These are phyloP conservation scores for Neospermospora avenae DNA, from an alignment of 2,329 filamentous ascomycete species.

Conservation along the genomic window DNA sequence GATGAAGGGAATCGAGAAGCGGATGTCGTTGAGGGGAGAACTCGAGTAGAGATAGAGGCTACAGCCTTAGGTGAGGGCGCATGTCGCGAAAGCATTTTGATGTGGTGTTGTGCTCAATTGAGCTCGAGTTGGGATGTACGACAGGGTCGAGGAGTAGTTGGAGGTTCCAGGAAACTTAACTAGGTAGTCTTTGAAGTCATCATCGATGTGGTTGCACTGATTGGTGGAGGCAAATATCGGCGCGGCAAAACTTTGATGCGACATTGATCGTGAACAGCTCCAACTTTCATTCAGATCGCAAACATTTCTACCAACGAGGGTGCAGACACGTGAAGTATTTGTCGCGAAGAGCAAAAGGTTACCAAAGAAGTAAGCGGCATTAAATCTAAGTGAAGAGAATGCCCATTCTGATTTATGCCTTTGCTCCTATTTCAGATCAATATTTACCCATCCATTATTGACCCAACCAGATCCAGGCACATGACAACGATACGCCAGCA, in stretches of 20 bases:
- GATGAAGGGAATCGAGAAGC: conserved; percentile 32
- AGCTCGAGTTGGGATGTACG: conserved; percentile 23
- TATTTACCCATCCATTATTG: conserved; percentile 13
- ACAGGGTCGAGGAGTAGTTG: conserved; percentile 27
- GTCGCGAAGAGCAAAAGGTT: no score
- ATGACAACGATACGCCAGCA: not conserved
- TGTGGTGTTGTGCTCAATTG: conserved; percentile 35
- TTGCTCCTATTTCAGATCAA: conserved; percentile 16
- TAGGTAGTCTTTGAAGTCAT: conserved; percentile 22
- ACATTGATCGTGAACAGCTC: not conserved
- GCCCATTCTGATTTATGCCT: conserved; percentile 18
- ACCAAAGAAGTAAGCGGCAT: conserved; percentile 24
- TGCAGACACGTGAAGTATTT: not conserved
- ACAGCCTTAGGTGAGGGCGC: conserved; percentile 34
- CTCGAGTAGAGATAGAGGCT: conserved; percentile 31
- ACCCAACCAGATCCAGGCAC: conserved; percentile 7
- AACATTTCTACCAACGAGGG: not conserved
- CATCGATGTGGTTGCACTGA: conserved; percentile 19
- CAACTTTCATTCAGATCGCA: not conserved
- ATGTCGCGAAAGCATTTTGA: conserved; percentile 38
- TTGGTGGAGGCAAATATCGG: conserved; percentile 14
- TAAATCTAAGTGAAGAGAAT: conserved; percentile 15
- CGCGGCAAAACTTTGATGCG: not conserved
- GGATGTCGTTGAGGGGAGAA: conserved; percentile 30
- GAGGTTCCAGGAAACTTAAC: conserved; percentile 13